Evolutionary conservation across 1,284 basidiomycete genomes (phyloP), one percentile per base, ranked within the genome.

Genomic region (Irpex sp.): DNA sequence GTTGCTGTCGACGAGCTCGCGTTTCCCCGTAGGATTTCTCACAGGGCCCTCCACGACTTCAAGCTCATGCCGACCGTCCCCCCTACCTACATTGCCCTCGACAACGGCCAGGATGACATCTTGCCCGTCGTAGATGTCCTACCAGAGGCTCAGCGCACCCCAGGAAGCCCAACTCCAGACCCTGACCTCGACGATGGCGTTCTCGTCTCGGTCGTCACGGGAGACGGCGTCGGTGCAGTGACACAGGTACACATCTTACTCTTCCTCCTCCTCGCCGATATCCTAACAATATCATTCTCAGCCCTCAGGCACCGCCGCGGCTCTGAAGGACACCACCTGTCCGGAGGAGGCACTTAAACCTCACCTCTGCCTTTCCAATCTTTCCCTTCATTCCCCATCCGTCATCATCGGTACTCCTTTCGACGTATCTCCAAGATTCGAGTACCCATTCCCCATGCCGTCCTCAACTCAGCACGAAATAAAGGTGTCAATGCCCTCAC

Each of bases 321-420:
- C 31, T 26, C 21, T 17, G 11, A 8, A 55, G 31, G 33, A 55
- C 31, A 55, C 13, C 13, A 11, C 26, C 7, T 31, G 53, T 31
- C 11, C 49, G 19, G 6, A 57, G 46, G 19, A 60, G 35, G n/a
- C 55, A 33, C 19, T 62, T n/a, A 72, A 71, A 63, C 70, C 72
- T 0, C 70, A 63, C 50, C 60, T 73, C 51, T 67, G 68, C 47
- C 68, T 73, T 37, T 59, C 62, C 36, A 63, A 65, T 51, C 67
- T 75, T 43, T 63, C 63, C 33, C 70, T 76, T 15, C 73, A 76
- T 66, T 76, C 74, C 4, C 74, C 74, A 9, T 74, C 73, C 4
- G 68, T 72, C 49, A 72, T 76, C 65, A 57, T 76, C 37, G 74
- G 74, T 62, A 76, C 74, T 1, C 74, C 74, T 13, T 72, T 76